phyloP scores from a whole-genome alignment of 148 eudicot species.

The Polygonum maritimum region DNA sequence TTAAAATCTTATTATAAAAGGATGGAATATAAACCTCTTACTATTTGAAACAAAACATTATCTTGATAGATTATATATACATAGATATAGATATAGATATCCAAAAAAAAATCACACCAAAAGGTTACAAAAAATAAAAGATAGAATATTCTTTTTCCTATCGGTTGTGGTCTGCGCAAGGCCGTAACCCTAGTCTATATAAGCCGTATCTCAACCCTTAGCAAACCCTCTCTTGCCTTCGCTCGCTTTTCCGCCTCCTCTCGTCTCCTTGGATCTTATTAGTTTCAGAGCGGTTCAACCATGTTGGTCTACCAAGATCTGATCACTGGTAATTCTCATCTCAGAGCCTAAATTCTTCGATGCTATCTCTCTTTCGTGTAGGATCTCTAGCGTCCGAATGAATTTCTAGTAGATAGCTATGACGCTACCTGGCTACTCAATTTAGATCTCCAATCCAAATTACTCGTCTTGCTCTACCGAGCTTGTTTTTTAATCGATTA shows the following conservation, averaged over 20 bases:
- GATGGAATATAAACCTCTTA: too few relatives aligned
- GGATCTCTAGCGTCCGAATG: neutral
- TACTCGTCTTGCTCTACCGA: neutral
- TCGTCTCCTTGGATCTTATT: neutral
- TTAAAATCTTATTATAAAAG: too few relatives aligned
- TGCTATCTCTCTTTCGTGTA: neutral
- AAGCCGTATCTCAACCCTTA: neutral
- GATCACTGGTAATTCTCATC: constrained; percentile 21
- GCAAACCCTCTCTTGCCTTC: neutral
- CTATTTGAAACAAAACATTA: too few relatives aligned
- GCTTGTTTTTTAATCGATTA: neutral
- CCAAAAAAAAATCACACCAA: too few relatives aligned
- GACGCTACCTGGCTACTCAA: neutral
- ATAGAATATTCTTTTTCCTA: neutral
- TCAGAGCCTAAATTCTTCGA: neutral
- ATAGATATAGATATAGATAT: too few relatives aligned
- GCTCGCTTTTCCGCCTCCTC: neutral
- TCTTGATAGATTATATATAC: too few relatives aligned
- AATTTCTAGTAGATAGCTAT: neutral
- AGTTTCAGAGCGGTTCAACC: constrained; percentile 13
- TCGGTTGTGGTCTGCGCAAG: neutral
- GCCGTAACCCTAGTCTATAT: constrained; percentile 8
- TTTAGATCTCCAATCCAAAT: neutral
- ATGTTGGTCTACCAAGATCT: constrained; percentile 45
- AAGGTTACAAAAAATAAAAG: too few relatives aligned